Percentiles rank a stretch among this genome's conserved stretches.
phyloP scores from a whole-genome alignment of 2,329 filamentous ascomycete genomes.

The Penicillium sp. region DNA sequence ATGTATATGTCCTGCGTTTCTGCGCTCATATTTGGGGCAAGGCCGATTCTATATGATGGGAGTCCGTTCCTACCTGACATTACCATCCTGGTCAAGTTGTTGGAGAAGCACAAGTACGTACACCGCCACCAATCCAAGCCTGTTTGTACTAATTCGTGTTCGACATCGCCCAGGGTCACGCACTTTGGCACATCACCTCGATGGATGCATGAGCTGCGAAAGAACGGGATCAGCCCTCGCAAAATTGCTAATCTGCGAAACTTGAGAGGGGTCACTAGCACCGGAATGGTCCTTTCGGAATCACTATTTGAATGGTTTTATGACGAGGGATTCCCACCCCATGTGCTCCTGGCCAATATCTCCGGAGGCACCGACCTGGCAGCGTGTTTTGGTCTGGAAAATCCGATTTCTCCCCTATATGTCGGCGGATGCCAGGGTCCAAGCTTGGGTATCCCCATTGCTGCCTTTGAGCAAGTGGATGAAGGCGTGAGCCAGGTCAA shows the following conservation, averaged over 20 bases:
- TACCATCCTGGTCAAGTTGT: conserved; percentile 61
- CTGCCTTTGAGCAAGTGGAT: conserved; percentile 58
- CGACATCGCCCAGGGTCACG: conserved; percentile 53
- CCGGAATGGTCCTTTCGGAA: conserved; percentile 77
- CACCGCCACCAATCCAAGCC: too few species aligned
- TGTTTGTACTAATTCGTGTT: too few species aligned
- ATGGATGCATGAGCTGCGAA: conserved; percentile 72
- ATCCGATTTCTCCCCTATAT: conserved; percentile 67
- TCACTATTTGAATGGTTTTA: conserved; percentile 78
- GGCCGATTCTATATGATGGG: conserved; percentile 72
- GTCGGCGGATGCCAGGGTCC: conserved; percentile 57
- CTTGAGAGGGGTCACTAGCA: conserved; percentile 63
- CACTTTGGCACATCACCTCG: conserved; percentile 72
- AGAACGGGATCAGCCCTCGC: conserved; percentile 60
- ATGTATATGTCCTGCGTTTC: conserved; percentile 70
- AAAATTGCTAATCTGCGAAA: conserved; percentile 61
- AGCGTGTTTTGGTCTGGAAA: conserved; percentile 48
- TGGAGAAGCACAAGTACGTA: conserved; percentile 48
- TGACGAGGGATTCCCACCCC: conserved; percentile 64
- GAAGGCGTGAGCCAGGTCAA: conserved; percentile 47
- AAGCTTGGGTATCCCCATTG: conserved; percentile 53
- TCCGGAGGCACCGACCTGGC: conserved; percentile 75
- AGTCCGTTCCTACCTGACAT: conserved; percentile 72
- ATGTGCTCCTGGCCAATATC: conserved; percentile 69
- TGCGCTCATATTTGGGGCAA: conserved; percentile 58